A percentile compares a stretch with the other conserved stretches of the same genome.
Conservation (phyloP, 495 filamentous ascomycete genomes). For the Tuber brumale region DNA sequence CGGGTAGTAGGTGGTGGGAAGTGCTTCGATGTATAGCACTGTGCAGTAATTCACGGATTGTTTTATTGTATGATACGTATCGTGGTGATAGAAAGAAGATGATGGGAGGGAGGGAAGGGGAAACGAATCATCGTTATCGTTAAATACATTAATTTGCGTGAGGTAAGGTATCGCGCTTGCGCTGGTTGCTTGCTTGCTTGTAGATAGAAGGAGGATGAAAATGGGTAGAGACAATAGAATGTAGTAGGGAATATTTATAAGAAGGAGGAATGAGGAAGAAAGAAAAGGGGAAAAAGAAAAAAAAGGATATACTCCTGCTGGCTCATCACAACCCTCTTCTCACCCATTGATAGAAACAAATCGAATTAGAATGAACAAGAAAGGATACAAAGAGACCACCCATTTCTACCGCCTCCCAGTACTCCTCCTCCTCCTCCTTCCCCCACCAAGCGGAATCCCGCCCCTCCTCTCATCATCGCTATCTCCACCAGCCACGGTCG, state of each 20-base stretch:
- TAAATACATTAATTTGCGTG: not conserved
- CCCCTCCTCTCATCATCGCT: constrained; percentile 31
- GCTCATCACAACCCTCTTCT: not conserved
- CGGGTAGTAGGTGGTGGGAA: too few species aligned
- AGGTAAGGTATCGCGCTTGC: not conserved
- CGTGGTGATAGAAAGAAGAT: too few species aligned
- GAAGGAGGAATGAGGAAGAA: too few species aligned
- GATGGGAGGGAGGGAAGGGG: too few species aligned
- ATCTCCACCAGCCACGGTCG: constrained; percentile 39
- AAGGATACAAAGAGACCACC: not conserved
- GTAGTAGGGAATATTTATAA: too few species aligned
- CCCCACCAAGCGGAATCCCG: not conserved
- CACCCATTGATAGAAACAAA: not conserved
- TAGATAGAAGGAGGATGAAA: too few species aligned
- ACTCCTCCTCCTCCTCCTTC: constrained; percentile 13
- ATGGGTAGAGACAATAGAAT: not conserved
- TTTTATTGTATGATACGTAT: too few species aligned
- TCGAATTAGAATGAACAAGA: not conserved
- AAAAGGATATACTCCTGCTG: not conserved
- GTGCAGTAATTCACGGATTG: too few species aligned
- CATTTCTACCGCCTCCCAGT: constrained; percentile 14
- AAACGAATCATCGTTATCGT: too few species aligned
- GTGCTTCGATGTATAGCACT: too few species aligned
- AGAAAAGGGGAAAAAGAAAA: not conserved
- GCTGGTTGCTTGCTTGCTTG: not conserved